Percentiles rank a stretch among this genome's conserved stretches.
Conservation (phyloP, 139 green algal genomes). For the Desmodesmus armatus region DNA sequence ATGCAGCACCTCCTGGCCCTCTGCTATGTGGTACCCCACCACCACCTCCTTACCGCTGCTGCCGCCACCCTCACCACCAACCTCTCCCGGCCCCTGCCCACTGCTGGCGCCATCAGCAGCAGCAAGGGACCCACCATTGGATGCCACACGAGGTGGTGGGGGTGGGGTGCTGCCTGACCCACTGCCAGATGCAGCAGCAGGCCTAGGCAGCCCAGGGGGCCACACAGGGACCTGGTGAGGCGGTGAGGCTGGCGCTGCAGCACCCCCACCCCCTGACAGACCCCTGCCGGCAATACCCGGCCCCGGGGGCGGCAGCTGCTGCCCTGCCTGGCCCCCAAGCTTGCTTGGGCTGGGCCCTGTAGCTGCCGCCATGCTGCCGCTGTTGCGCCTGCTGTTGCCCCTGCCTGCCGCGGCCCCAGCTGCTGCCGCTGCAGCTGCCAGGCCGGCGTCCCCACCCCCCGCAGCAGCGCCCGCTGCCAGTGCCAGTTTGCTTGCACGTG, state of each 20-base stretch:
- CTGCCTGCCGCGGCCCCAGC: not conserved
- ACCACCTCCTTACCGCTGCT: conserved; percentile 29
- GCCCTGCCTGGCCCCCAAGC: too few relatives aligned
- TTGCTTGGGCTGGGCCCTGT: conserved; percentile 2
- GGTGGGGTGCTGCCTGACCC: too few relatives aligned
- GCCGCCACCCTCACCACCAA: not conserved
- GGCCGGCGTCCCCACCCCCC: not conserved
- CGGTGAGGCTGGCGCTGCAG: conserved; percentile 19
- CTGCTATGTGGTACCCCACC: conserved; percentile 60
- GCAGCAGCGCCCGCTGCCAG: too few relatives aligned
- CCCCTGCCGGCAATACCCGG: too few relatives aligned
- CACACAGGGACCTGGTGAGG: too few relatives aligned
- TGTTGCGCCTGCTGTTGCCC: not conserved
- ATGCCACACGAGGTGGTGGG: too few relatives aligned
- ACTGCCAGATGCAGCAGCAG: too few relatives aligned
- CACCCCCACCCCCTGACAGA: too few relatives aligned
- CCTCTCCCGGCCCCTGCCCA: not conserved
- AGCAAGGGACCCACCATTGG: not conserved
- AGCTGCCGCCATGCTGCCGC: too few relatives aligned
- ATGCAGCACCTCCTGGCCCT: conserved; percentile 38
- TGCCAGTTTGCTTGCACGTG: not conserved
- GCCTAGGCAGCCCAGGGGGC: too few relatives aligned
- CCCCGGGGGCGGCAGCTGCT: too few relatives aligned
- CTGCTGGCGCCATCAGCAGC: conserved; percentile 1
- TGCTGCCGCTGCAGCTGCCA: not conserved